Base-by-base conservation (phyloP, 2,329 filamentous ascomycete species). In the Paecilomyces sp. region DNA sequence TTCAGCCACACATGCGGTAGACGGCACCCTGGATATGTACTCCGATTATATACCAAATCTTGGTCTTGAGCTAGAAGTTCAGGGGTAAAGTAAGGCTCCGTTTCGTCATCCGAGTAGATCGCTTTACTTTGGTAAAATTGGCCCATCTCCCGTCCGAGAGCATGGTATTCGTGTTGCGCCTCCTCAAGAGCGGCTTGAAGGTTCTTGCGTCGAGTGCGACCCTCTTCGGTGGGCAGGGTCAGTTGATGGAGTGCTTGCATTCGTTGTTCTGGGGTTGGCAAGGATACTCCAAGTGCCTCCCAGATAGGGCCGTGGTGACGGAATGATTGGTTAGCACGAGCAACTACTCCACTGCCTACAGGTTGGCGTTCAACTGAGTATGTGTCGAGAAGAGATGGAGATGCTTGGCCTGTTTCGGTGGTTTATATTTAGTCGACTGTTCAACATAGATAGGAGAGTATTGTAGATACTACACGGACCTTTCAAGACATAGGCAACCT, bases 1-100 rank as follows among this genome's bases (percentile, higher is more conserved):
- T 85, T 83, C 15, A 88, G 72, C 86, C 86, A 88, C 0, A 77
- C 85, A 69, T 89, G 86, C 4, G 86, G 86, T 24, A 88, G 70
- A 1, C 85, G 76, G 31, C 76, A 76, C 7, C 86, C 86, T 0
- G 86, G 86, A 64, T 81, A 85, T 2, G 85, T 87, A 56, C 70
- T 79, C 41, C 77, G 74, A 34, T 75, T 69, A 62, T 82, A 74
- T 47, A 79, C 66, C 12, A 79, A 66, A 4, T 80, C 74, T 0
- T 72, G 68, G 61, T 84, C 78, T 15, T 74, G 65, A 25, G 74
- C 64, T 1, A 69, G 57, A 28, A 68, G 66, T 25, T 59, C 61
- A 13, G 61, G 61, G 2, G 60, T 63, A 24, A 41, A 41, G 22
- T 64, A 67, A 6, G 61, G 59, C n/a, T 61, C 58, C 3, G 58